Conservation (phyloP, 352 stramenopile species). For the Pythium aquatile region DNA sequence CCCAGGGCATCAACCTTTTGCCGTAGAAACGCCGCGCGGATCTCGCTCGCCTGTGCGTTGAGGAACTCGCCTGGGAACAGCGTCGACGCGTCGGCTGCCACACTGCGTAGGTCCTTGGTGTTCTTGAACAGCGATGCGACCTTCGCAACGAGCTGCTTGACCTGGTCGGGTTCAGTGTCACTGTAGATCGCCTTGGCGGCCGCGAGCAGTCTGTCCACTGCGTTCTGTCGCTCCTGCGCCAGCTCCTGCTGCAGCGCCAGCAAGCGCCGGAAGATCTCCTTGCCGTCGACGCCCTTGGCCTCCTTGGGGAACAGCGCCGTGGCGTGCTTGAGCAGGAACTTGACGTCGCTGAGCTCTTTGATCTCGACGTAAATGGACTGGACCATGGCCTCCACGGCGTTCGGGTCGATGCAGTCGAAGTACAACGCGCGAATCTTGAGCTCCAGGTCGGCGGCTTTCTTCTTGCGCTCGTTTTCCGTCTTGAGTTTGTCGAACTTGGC, state of each 20-base stretch:
- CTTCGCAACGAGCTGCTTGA: slow-evolving; percentile 46
- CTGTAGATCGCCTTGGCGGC: slow-evolving; percentile 69
- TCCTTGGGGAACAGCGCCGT: slow-evolving; percentile 64
- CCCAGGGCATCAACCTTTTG: slow-evolving; percentile 54
- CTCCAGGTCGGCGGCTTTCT: slow-evolving; percentile 82
- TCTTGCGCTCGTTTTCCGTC: slow-evolving; percentile 66
- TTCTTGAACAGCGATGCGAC: slow-evolving; percentile 83
- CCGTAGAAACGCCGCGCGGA: slow-evolving; percentile 57
- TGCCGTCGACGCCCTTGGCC: slow-evolving; percentile 62
- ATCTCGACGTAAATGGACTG: slow-evolving; percentile 80
- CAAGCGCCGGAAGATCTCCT: slow-evolving; percentile 51
- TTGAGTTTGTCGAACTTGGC: slow-evolving; percentile 41
- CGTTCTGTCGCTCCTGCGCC: slow-evolving; percentile 49
- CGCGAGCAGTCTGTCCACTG: slow-evolving; percentile 64
- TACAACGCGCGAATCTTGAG: slow-evolving; percentile 89
- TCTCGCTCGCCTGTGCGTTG: slow-evolving; percentile 53
- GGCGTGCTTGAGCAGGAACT: slow-evolving; percentile 82
- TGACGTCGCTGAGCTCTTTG: slow-evolving; percentile 64
- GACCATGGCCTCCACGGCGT: slow-evolving; percentile 75
- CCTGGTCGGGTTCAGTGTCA: slow-evolving; percentile 73
- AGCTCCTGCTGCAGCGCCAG: slow-evolving; percentile 67
- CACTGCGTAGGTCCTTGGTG: slow-evolving; percentile 83
- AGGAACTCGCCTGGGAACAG: slow-evolving; percentile 84
- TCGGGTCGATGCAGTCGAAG: slow-evolving; percentile 87
- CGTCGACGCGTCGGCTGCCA: slow-evolving; percentile 66